These are phyloP conservation scores for Emergomyces pasteurianus DNA, from an alignment of 2,329 filamentous ascomycete genomes.

Conservation along the genomic window DNA sequence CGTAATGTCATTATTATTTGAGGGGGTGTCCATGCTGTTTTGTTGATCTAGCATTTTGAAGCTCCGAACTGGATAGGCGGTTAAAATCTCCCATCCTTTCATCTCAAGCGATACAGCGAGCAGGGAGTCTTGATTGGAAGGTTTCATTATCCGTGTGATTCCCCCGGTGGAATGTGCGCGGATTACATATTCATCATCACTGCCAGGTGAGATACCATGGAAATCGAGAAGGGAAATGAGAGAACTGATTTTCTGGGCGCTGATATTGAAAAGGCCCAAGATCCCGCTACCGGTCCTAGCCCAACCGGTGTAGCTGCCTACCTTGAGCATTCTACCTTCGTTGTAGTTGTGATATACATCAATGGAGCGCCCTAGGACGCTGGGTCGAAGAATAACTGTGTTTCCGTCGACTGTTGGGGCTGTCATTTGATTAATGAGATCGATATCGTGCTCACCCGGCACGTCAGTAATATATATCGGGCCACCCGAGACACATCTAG, in stretches of 20 bases:
- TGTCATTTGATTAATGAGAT: constrained; percentile 69
- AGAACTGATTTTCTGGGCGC: constrained; percentile 49
- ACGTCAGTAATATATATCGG: constrained; percentile 91
- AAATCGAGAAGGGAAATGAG: constrained; percentile 61
- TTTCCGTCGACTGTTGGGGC: constrained; percentile 58
- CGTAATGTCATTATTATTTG: constrained; percentile 27
- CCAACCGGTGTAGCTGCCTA: constrained; percentile 64
- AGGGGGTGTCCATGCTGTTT: constrained; percentile 28
- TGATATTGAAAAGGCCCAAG: constrained; percentile 75
- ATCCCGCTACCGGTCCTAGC: constrained; percentile 60
- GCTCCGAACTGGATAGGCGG: constrained; percentile 53
- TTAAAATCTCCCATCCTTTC: constrained; percentile 69
- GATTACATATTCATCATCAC: constrained; percentile 53
- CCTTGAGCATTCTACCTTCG: constrained; percentile 59
- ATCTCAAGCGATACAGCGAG: constrained; percentile 52
- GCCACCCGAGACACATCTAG: constrained; percentile 77
- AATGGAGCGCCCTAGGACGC: constrained; percentile 57
- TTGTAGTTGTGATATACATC: constrained; percentile 66
- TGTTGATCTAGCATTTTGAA: constrained; percentile 34
- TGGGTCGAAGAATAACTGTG: constrained; percentile 72
- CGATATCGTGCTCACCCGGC: constrained; percentile 66
- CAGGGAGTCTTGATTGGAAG: constrained; percentile 31
- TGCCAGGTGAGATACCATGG: constrained; percentile 48
- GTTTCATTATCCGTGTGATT: constrained; percentile 35
- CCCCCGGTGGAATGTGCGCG: constrained; percentile 57